Percentiles rank a stretch among this genome's conserved stretches.
phyloP scores from a whole-genome alignment of 164 flowering plant species.

The Magnolia changhungtana region DNA sequence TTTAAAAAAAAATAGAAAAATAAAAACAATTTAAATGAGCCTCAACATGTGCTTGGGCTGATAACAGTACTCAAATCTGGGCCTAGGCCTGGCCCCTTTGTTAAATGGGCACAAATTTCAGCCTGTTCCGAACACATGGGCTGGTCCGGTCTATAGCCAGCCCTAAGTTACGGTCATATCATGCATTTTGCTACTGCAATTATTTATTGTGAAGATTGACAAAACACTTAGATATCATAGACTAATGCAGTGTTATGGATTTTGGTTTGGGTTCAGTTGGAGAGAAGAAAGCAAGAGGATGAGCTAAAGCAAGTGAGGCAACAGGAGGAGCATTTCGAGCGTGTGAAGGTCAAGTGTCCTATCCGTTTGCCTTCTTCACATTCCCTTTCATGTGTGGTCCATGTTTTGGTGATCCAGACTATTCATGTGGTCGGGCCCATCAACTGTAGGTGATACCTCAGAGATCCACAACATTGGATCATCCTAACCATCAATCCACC shows the following conservation, averaged over 20 bases:
- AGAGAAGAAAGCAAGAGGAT: conserved; percentile 90
- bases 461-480: neutral
- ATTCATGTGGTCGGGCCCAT: no score
- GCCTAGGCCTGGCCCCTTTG: neutral
- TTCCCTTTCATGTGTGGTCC: no score
- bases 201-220: conserved; percentile 1
- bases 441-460: neutral
- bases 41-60: neutral
- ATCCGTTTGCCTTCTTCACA: neutral
- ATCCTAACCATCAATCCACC: neutral
- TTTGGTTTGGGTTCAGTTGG: conserved; percentile 48
- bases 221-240: neutral
- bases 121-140: neutral
- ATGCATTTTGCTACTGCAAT: neutral
- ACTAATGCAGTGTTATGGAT: conserved; percentile 7
- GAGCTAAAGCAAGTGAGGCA: conserved; percentile 76
- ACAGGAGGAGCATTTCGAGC: conserved; percentile 75
- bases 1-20: no score
- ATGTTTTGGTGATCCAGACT: no score
- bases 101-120: neutral
- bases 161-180: neutral
- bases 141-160: neutral
- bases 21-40: no score
- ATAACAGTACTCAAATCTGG: neutral
- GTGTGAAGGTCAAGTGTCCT: conserved; percentile 58